phyloP scores from a whole-genome alignment of 2,329 filamentous ascomycete genomes.

The Xylaria sp. region DNA sequence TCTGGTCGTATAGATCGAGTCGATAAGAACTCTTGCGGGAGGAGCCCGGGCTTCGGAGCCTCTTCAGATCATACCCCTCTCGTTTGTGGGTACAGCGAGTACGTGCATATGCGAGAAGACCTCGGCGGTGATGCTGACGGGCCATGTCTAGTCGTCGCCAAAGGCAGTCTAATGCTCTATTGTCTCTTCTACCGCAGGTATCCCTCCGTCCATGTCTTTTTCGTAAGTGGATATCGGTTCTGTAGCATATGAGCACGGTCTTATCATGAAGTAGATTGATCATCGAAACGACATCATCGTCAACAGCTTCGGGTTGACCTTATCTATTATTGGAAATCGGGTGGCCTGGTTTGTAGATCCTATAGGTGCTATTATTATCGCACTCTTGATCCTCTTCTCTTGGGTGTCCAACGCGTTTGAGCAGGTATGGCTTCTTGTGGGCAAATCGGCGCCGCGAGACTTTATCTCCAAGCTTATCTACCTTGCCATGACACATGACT shows the following conservation, averaged over 20 bases:
- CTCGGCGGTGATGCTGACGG: slow-evolving; percentile 32
- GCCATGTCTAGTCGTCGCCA: slow-evolving; percentile 56
- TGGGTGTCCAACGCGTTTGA: slow-evolving; percentile 70
- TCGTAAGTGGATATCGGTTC: slow-evolving; percentile 47
- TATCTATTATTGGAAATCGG: slow-evolving; percentile 63
- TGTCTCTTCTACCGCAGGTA: slow-evolving; percentile 64
- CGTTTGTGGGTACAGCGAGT: slow-evolving; percentile 65
- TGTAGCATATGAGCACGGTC: background rate
- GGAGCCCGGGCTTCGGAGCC: slow-evolving; percentile 55
- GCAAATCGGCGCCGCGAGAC: slow-evolving; percentile 67
- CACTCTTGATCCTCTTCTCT: slow-evolving; percentile 68
- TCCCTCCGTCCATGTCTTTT: slow-evolving; percentile 66
- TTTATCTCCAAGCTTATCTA: slow-evolving; percentile 67
- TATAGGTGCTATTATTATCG: slow-evolving; percentile 68
- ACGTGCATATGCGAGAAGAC: slow-evolving; percentile 43
- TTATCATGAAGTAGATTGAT: slow-evolving; percentile 53
- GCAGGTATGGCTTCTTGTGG: slow-evolving; percentile 69
- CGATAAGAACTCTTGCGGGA: slow-evolving; percentile 60
- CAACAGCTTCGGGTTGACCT: slow-evolving; percentile 64
- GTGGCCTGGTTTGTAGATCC: slow-evolving; percentile 70
- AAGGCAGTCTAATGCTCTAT: slow-evolving; percentile 62
- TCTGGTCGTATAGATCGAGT: slow-evolving; percentile 57
- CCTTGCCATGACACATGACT: slow-evolving; percentile 64
- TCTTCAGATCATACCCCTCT: slow-evolving; percentile 63
- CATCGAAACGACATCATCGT: slow-evolving; percentile 67